These are phyloP conservation scores for Gymnopus androsaceus DNA, from an alignment of 1,284 basidiomycete species.

Conservation along the genomic window DNA sequence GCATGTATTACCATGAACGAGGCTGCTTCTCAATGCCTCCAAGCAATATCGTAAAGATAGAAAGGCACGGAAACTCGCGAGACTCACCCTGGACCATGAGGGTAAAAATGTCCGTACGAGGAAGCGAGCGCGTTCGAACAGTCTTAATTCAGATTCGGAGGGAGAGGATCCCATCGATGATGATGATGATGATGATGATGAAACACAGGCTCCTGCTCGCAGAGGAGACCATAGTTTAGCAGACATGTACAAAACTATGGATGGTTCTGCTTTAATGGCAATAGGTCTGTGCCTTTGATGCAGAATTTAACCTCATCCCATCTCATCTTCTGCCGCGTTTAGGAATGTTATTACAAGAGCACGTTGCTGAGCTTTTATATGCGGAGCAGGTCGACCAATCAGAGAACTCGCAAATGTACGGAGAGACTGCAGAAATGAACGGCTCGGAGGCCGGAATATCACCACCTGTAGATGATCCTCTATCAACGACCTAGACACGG, in stretches of 20 bases:
- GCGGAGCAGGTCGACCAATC: conserved; percentile 19
- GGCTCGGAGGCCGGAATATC: no score
- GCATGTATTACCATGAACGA: conserved; percentile 59
- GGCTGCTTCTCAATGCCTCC: conserved; percentile 57
- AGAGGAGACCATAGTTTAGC: conserved; percentile 23
- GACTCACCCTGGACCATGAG: background rate
- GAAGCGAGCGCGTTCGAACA: conserved; percentile 2
- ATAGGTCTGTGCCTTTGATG: conserved; percentile 48
- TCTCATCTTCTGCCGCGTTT: conserved; percentile 8
- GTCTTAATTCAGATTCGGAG: background rate
- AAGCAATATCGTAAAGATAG: conserved; percentile 46
- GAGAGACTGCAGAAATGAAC: background rate
- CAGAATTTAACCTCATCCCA: background rate
- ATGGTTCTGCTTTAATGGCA: conserved; percentile 71
- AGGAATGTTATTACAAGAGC: conserved; percentile 73
- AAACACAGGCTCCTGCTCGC: conserved; percentile 20
- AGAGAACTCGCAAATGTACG: background rate
- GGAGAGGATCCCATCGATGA: conserved; percentile 14
- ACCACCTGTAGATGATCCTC: no score
- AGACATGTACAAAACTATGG: conserved; percentile 75
- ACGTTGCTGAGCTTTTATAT: conserved; percentile 47
- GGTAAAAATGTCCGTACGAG: conserved; percentile 6
- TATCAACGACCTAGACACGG: no score
- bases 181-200: conserved; percentile 9
- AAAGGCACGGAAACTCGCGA: conserved; percentile 32